phyloP scores from a whole-genome alignment of 352 stramenopile species.

The Pythium coloratum region DNA sequence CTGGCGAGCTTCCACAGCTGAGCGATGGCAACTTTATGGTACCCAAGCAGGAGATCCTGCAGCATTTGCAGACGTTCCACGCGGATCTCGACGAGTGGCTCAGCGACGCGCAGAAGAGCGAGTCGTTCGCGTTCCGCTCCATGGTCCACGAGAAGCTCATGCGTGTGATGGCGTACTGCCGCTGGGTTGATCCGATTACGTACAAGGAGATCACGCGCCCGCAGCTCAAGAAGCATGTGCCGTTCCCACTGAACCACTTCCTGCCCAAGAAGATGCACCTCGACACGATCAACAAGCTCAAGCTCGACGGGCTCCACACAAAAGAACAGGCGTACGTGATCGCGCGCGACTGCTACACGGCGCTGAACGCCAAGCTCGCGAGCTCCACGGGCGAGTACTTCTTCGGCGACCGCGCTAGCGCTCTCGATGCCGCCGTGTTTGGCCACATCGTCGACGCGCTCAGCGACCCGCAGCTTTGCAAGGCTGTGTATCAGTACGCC shows the following conservation, averaged over 20 bases:
- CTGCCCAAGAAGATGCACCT: slow-evolving; percentile 86
- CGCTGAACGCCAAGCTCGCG: slow-evolving; percentile 80
- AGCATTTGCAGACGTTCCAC: slow-evolving; percentile 89
- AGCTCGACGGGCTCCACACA: slow-evolving; percentile 52
- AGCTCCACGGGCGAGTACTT: slow-evolving; percentile 57
- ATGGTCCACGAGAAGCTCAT: slow-evolving; percentile 86
- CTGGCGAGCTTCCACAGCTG: slow-evolving; percentile 77
- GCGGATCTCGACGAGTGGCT: slow-evolving; percentile 74
- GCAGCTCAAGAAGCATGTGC: slow-evolving; percentile 78
- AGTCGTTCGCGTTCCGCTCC: slow-evolving; percentile 79
- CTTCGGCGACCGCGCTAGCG: slow-evolving; percentile 65
- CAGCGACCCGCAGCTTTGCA: slow-evolving; percentile 65
- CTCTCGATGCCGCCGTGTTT: slow-evolving; percentile 80
- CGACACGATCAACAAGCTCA: slow-evolving; percentile 59
- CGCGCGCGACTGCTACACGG: slow-evolving; percentile 82
- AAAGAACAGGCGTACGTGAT: slow-evolving; percentile 85
- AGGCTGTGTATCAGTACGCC: slow-evolving; percentile 73
- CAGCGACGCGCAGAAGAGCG: slow-evolving; percentile 68
- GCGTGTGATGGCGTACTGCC: slow-evolving; percentile 80
- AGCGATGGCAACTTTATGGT: slow-evolving; percentile 87
- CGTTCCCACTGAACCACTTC: slow-evolving; percentile 82
- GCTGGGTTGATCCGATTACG: slow-evolving; percentile 82
- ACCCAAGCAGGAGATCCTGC: slow-evolving; percentile 81
- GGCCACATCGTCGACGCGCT: slow-evolving; percentile 82
- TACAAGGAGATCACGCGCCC: slow-evolving; percentile 84